Evolutionary conservation across 345 rosid species (phyloP).

Genomic region (Populus davidiana): DNA sequence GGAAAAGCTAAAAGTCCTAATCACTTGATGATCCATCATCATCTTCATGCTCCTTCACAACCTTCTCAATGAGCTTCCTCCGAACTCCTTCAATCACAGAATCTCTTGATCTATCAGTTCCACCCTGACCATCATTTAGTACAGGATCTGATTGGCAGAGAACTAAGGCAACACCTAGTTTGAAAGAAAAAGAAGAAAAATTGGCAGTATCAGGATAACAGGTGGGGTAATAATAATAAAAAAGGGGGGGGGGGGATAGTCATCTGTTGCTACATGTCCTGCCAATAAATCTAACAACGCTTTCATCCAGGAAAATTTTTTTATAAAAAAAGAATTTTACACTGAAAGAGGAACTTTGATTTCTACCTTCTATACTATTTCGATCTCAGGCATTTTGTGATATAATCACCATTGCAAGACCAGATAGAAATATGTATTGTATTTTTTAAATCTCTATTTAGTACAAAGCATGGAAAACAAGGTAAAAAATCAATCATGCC

Average conservation of each 20-base stretch:
- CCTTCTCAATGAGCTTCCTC: constrained; percentile 75
- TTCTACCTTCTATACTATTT: too few species aligned
- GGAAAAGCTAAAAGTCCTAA: constrained; percentile 31
- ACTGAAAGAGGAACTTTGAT: too few species aligned
- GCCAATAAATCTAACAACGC: neutral
- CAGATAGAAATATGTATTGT: too few species aligned
- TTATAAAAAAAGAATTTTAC: too few species aligned
- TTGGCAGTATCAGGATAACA: neutral
- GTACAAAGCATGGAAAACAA: neutral
- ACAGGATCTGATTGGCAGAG: constrained; percentile 94
- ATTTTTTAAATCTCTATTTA: too few species aligned
- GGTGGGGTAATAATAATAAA: too few species aligned
- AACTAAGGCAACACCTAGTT: constrained; percentile 81
- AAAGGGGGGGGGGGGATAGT: too few species aligned
- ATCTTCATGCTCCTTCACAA: constrained; percentile 78
- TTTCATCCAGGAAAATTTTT: too few species aligned
- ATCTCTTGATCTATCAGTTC: constrained; percentile 63
- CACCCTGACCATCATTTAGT: constrained; percentile 79
- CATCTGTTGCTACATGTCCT: too few species aligned
- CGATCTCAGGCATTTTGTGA: too few species aligned
- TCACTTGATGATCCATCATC: constrained; percentile 74
- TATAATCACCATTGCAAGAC: too few species aligned
- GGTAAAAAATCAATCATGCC: neutral
- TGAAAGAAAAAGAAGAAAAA: constrained; percentile 1
- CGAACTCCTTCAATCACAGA: constrained; percentile 79